phyloP scores from a whole-genome alignment of 441 rosid genomes.

The Theobroma grandiflorum region DNA sequence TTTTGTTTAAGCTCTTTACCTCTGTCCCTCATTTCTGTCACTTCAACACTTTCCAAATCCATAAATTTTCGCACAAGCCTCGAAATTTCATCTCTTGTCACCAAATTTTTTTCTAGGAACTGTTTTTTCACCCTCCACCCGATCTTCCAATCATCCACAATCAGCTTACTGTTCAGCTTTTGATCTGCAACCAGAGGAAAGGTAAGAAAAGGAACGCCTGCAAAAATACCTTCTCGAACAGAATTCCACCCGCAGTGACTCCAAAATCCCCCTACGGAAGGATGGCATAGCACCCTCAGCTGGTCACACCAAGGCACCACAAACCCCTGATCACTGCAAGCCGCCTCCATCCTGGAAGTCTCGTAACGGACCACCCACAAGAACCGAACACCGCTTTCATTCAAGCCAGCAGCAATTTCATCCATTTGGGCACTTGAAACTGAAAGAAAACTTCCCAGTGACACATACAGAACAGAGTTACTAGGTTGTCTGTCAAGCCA shows the following conservation, averaged over 20 bases:
- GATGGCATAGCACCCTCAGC: slow-evolving; percentile 49
- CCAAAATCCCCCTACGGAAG: slow-evolving; percentile 65
- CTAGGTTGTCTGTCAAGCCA: slow-evolving; percentile 56
- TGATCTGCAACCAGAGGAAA: slow-evolving; percentile 58
- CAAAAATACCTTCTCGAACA: slow-evolving; percentile 49
- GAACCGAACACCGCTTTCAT: slow-evolving; percentile 44
- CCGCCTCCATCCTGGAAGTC: slow-evolving; percentile 4
- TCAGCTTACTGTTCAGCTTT: slow-evolving; percentile 35
- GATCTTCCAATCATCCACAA: slow-evolving; percentile 62
- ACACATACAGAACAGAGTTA: slow-evolving; percentile 50
- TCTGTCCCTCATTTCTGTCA: slow-evolving; percentile 36
- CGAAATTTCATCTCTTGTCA: slow-evolving; percentile 33
- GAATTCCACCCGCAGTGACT: slow-evolving; percentile 75
- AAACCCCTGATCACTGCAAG: slow-evolving; percentile 22
- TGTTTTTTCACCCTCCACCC: slow-evolving; percentile 44
- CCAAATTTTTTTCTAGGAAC: slow-evolving; percentile 12
- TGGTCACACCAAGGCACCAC: slow-evolving; percentile 73
- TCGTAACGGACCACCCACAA: slow-evolving; percentile 47
- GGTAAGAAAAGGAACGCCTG: slow-evolving; percentile 52
- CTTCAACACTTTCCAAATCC: slow-evolving; percentile 40
- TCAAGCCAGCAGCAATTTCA: slow-evolving; percentile 47
- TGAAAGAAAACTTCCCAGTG: slow-evolving; percentile 57
- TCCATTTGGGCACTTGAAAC: slow-evolving; percentile 50
- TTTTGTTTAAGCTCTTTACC: slow-evolving; percentile 29
- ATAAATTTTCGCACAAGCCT: slow-evolving; percentile 37